Base-by-base conservation (phyloP, 108 stramenopile species). In the Cyclotella choctawhatcheeana region DNA sequence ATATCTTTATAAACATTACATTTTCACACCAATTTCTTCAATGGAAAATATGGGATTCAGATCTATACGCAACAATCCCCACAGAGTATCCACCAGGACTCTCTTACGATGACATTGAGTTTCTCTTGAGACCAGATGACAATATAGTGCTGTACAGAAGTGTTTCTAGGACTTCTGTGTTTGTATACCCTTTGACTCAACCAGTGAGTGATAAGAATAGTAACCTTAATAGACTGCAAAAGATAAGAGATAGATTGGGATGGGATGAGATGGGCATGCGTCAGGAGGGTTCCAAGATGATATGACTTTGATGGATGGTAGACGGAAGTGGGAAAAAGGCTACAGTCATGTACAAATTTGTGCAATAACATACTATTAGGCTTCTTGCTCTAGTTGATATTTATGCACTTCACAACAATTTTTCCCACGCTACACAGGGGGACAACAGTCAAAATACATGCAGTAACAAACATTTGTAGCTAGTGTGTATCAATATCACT, bases 171-270 rank as follows among this genome's bases (percentile, higher is more conserved):
- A 86, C 85, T 44, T 88, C 93, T 10, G 77, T 93, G 17, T 96
- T 97, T 79, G 86, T 97, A 14, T 97, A 97, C 79, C 96, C 96
- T 2, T 67, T 97, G 52, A 95, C 94, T 29, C 96, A 94, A 64
- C 96, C 96, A 17, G 92, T 97, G 7, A 85, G 88, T 51, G 96
- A 97, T 64, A 75, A 83, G 54, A 93, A 94, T 69, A 83, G 86
- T 30, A 93, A 94, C 53, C 72, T 89, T 71, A 91, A 94, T 52
- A 77, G 96, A 17, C 50, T 97, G 50, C 79, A 95, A 68, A 90
- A 83, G 72, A 93, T 95, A 71, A 77, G 91, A 48, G 43, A 84
- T 43, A 72, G 44, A 25, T 66, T 95, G 59, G 94, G 94, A 16
- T 95, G 94, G 94, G 82, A 81, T 64, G 82, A 85, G 44, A 52